Evolutionary conservation across 305 asterid species (phyloP), one percentile per base, ranked within the genome.

Genomic region (Nicotiana rustica): DNA sequence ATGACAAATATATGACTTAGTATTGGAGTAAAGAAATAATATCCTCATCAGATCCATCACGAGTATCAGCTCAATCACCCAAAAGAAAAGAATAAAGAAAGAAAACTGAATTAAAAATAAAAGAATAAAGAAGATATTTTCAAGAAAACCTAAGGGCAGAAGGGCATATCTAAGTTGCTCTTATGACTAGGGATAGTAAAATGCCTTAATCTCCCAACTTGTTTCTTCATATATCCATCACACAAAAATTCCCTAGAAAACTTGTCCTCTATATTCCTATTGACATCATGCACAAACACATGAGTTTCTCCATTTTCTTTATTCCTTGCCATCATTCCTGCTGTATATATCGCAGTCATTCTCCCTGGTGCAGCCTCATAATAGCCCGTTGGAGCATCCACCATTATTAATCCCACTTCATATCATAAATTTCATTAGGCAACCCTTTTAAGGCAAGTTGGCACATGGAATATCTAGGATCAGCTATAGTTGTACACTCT

Each of bases 331-430:
- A 93, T 89, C 99, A 95, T 92, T 17, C 99, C 97, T 0, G 95
- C 99, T 6, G 98, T 95, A 79, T 93, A 95, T 62, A 95, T 95
- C n/a, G 96, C 98, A 13, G 88, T 66, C 98, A 95, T 95, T 82
- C 98, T 69, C 70, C 98, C 99, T 6, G 98, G 99, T 10, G 98
- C 98, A 49, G 92, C 97, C 25, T 91, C 94, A 19, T 93, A 81
- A 83, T 92, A 94, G 1, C 97, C 97, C 0, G 97, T 93, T 0
- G 98, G 98, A 3, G 97, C 99, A 21, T 95, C 98, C 78, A 93
- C 98, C 98, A 92, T 95, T 85, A 95, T 95, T 87, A 95, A 73
- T 95, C 99, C 97, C 98, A 95, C 80, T 85, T 80, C 1, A 71
- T 84, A 18, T 88, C 89, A 35, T 95, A 92, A 10, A 92, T 91